Evolutionary conservation across 2,329 filamentous ascomycete genomes (phyloP).

Genomic region (Phoma sp.): DNA sequence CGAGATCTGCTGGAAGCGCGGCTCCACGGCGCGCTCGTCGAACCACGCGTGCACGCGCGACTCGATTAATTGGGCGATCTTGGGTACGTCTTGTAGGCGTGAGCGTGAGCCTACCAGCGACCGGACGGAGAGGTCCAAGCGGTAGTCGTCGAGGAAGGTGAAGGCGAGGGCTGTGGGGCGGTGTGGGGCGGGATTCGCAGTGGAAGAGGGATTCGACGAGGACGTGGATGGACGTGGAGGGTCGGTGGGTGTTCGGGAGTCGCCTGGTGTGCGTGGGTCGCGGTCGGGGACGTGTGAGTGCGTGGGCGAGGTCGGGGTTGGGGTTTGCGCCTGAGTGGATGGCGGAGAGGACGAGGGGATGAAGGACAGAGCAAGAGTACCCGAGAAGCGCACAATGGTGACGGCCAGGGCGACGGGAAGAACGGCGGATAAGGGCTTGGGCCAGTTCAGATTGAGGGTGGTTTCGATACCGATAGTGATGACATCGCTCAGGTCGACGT

Average conservation of each 20-base stretch:
- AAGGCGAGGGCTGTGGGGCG: constrained; percentile 87
- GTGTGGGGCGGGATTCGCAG: constrained; percentile 30
- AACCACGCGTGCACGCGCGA: constrained; percentile 83
- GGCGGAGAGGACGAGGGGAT: constrained; percentile 66
- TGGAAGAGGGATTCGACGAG: constrained; percentile 6
- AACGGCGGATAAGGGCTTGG: constrained; percentile 84
- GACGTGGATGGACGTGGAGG: constrained; percentile 46
- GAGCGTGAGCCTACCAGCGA: constrained; percentile 81
- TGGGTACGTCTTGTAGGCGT: constrained; percentile 82
- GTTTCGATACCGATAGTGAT: constrained; percentile 95
- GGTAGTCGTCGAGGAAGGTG: constrained; percentile 88
- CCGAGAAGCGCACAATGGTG: constrained; percentile 91
- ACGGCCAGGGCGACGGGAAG: constrained; percentile 91
- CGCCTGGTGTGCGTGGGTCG: not conserved
- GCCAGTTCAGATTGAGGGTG: constrained; percentile 91
- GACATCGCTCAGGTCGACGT: constrained; percentile 95
- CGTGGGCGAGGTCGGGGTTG: constrained; percentile 49
- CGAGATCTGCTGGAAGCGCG: constrained; percentile 84
- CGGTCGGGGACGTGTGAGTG: constrained; percentile 25
- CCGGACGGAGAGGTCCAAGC: constrained; percentile 80
- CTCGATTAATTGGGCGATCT: constrained; percentile 85
- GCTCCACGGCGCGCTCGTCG: constrained; percentile 84
- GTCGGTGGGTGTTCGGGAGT: constrained; percentile 44
- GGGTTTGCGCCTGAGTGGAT: constrained; percentile 40
- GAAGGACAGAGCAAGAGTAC: constrained; percentile 91